phyloP scores from a whole-genome alignment of 78 protist species.

The Cavenderia fasciculata region DNA sequence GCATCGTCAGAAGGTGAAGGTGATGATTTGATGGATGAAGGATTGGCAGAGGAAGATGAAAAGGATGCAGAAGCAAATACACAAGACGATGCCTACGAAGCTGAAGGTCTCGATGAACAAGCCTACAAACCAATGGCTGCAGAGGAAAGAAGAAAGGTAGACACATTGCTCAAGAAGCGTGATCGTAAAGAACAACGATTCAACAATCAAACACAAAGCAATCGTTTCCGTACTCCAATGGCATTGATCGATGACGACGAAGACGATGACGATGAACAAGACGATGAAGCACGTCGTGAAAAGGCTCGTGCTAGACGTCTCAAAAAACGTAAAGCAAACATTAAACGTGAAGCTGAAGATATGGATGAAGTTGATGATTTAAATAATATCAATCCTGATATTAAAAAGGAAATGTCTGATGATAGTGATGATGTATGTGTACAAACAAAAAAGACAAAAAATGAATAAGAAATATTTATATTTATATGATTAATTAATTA shows the following conservation, averaged over 20 bases:
- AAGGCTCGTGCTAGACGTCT: neutral
- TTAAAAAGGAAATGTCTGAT: neutral
- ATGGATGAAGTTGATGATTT: neutral
- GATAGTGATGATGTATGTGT: neutral
- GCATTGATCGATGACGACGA: slow-evolving; percentile 9
- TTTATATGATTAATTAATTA: too few species aligned
- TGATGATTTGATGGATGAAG: slow-evolving; percentile 43
- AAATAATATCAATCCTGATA: too few species aligned
- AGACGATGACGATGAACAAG: slow-evolving; percentile 1
- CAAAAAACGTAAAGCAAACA: neutral
- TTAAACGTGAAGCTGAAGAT: neutral
- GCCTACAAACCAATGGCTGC: slow-evolving; percentile 15
- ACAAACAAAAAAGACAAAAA: neutral
- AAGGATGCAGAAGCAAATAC: neutral
- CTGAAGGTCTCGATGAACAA: slow-evolving; percentile 50
- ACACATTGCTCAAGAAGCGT: slow-evolving; percentile 11
- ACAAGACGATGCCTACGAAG: slow-evolving; percentile 44
- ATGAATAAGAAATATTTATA: neutral
- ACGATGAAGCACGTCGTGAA: neutral
- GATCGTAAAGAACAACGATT: slow-evolving; percentile 2
- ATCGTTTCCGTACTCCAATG: slow-evolving; percentile 21
- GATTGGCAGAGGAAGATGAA: slow-evolving; percentile 32
- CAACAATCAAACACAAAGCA: neutral
- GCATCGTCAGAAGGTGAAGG: slow-evolving; percentile 63
- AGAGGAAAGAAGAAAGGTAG: slow-evolving; percentile 5